Evolutionary conservation across 495 filamentous ascomycete genomes (phyloP).

Genomic region (Letharia columbiana): DNA sequence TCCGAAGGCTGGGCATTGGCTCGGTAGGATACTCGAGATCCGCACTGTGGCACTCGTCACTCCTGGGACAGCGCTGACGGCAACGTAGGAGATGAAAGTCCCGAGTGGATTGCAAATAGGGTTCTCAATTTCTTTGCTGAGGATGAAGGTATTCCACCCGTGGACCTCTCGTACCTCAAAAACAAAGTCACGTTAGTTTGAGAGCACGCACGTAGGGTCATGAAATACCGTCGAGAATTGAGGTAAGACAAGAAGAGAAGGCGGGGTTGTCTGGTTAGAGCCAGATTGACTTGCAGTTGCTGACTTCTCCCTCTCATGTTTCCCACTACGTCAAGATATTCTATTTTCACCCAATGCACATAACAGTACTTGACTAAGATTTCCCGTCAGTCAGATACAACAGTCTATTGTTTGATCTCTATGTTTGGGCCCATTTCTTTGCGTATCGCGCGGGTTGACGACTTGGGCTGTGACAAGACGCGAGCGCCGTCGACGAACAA

Average conservation of each 20-base stretch:
- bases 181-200: not conserved
- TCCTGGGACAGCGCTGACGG: not conserved
- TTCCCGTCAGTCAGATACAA: no score
- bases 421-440: not conserved
- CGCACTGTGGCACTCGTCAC: no score
- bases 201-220: not conserved
- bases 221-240: not conserved
- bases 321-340: not conserved
- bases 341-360: not conserved
- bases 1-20: slow-evolving; percentile 8
- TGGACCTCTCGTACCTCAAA: not conserved
- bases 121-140: not conserved
- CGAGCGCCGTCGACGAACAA: no score
- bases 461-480: not conserved
- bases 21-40: not conserved
- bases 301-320: not conserved
- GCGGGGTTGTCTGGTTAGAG: not conserved
- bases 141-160: not conserved
- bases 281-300: not conserved
- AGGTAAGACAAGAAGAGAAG: not conserved
- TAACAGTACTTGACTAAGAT: not conserved
- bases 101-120: not conserved
- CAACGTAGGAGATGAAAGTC: not conserved
- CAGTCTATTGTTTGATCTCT: not conserved
- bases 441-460: not conserved